Percentiles rank a stretch among this genome's conserved stretches.
Conservation (phyloP, 2,329 filamentous ascomycete species). For the Pyrenophora teres region DNA sequence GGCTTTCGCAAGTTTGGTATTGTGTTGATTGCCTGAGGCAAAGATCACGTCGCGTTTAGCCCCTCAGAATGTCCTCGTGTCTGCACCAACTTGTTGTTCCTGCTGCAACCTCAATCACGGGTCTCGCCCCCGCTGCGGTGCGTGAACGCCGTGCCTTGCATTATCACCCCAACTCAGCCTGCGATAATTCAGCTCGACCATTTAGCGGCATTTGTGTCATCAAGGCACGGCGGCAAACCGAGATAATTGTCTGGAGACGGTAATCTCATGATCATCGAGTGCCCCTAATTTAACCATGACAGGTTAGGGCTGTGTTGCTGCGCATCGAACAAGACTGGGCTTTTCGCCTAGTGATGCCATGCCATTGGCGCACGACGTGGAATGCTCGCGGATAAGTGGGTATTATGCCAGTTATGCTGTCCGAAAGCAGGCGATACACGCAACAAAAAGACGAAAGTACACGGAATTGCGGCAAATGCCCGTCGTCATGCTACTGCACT, state of each 20-base stretch:
- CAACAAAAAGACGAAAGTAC: constrained; percentile 20
- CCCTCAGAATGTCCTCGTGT: constrained; percentile 13
- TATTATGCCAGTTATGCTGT: constrained; percentile 17
- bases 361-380: constrained; percentile 18
- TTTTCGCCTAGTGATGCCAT: constrained; percentile 8
- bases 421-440: constrained; percentile 8
- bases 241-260: constrained; percentile 23
- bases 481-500: constrained; percentile 13
- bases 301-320: constrained; percentile 18
- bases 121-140: constrained; percentile 36
- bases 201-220: constrained; percentile 29
- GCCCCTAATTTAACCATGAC: constrained; percentile 29
- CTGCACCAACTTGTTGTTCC: constrained; percentile 19
- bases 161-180: constrained; percentile 22
- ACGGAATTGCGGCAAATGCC: constrained; percentile 19
- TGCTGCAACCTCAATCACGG: constrained; percentile 31
- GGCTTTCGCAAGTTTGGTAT: neutral
- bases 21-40: constrained; percentile 3
- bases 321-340: constrained; percentile 9
- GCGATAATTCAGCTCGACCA: constrained; percentile 22
- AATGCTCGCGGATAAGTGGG: constrained; percentile 7
- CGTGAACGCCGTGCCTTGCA: constrained; percentile 35
- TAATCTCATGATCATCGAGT: constrained; percentile 7
- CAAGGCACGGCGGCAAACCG: constrained; percentile 33
- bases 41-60: constrained; percentile 4